phyloP scores from a whole-genome alignment of 2,329 filamentous ascomycete genomes.

The Fusarium humuli region DNA sequence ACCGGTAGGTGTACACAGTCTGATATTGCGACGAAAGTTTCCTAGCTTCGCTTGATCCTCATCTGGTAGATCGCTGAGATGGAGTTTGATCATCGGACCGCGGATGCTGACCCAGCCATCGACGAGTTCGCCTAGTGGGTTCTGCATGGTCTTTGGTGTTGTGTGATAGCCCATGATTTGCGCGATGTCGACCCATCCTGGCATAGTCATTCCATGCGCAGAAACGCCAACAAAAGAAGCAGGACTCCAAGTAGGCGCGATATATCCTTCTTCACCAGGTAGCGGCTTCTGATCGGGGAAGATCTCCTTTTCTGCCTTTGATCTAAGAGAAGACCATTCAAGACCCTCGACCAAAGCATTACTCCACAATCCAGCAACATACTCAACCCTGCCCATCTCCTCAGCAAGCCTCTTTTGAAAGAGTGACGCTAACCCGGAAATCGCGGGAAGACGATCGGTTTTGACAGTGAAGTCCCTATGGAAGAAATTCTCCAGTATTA shows the following conservation, averaged over 20 bases:
- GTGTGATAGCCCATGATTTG: neutral
- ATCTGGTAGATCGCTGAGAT: neutral
- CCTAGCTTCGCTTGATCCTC: neutral
- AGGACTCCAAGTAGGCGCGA: conserved; percentile 26
- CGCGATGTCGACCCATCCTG: conserved; percentile 12
- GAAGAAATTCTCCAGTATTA: neutral
- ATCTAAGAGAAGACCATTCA: neutral
- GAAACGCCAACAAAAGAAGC: neutral
- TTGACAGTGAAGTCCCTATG: neutral
- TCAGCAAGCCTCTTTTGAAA: neutral
- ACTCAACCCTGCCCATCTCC: neutral
- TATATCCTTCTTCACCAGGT: neutral
- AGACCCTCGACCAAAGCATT: neutral
- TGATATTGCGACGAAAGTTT: neutral
- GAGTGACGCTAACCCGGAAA: neutral
- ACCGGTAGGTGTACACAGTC: conserved; percentile 13
- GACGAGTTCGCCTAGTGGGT: conserved; percentile 9
- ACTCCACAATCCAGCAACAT: conserved; percentile 6
- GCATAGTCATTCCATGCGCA: neutral
- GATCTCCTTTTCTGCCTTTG: rapidly evolving
- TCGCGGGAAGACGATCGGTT: neutral
- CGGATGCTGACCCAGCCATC: conserved; percentile 8
- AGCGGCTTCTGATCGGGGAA: neutral
- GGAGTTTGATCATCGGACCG: neutral
- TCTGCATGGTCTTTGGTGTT: conserved; percentile 2